These are phyloP conservation scores for Volvox africanus DNA, from an alignment of 139 green algal species.

Conservation along the genomic window DNA sequence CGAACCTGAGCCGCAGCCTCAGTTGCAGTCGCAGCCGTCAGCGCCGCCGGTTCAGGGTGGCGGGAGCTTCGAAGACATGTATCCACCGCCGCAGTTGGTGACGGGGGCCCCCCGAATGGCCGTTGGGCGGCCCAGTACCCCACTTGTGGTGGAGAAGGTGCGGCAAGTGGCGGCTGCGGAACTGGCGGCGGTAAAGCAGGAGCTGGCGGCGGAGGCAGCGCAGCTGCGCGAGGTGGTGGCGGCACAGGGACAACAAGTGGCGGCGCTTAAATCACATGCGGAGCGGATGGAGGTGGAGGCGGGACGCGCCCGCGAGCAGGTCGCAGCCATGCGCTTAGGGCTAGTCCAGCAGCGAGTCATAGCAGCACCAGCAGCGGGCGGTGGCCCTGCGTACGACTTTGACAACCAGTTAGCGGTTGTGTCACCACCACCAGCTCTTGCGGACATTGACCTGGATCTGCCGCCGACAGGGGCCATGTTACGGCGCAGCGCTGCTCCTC, in stretches of 20 bases:
- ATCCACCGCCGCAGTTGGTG: not conserved
- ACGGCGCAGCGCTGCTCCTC: constrained; percentile 11
- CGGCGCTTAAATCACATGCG: constrained; percentile 55
- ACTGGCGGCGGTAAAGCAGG: constrained; percentile 48
- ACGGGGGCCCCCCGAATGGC: not conserved
- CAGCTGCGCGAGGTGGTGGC: constrained; percentile 53
- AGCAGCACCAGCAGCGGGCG: constrained; percentile 13
- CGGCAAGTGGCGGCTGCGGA: constrained; percentile 52
- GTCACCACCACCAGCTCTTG: not conserved
- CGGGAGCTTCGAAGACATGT: not conserved
- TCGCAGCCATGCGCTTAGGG: constrained; percentile 55
- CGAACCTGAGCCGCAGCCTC: not conserved
- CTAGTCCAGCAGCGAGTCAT: constrained; percentile 6
- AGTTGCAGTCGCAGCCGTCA: not conserved
- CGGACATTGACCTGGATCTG: constrained; percentile 62
- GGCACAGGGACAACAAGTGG: constrained; percentile 51
- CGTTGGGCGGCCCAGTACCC: constrained; percentile 25
- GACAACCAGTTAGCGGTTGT: not conserved
- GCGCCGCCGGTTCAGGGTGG: not conserved
- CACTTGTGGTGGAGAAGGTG: constrained; percentile 55
- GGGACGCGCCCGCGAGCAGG: constrained; percentile 28
- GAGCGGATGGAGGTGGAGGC: constrained; percentile 56
- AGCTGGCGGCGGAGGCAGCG: constrained; percentile 52
- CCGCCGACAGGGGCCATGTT: constrained; percentile 47
- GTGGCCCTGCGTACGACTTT: constrained; percentile 49